A percentile compares a stretch with the other conserved stretches of the same genome.
These are phyloP conservation scores for Zygoascus bituminiphila DNA, from an alignment of 805 yeast genomes.

Conservation along the genomic window DNA sequence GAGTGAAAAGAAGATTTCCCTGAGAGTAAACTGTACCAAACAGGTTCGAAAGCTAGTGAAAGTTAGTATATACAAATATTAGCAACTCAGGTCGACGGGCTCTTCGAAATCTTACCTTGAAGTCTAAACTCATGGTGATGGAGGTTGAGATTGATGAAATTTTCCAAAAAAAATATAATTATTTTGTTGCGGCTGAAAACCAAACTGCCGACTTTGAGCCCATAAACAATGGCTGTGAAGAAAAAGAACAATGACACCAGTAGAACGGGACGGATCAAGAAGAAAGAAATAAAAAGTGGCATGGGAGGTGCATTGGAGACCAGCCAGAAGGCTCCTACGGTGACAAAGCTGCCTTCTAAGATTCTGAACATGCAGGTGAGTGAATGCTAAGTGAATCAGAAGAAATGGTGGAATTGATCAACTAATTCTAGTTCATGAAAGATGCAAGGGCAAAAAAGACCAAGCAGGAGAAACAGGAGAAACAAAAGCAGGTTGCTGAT, in stretches of 20 bases:
- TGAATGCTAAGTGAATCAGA: slow-evolving; percentile 18
- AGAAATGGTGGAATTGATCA: too few species aligned
- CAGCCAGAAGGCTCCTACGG: slow-evolving; percentile 11
- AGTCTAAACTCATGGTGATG: slow-evolving; percentile 70
- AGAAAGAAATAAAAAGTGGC: not conserved
- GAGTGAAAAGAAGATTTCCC: slow-evolving; percentile 81
- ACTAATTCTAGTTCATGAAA: slow-evolving; percentile 24
- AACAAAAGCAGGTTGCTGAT: slow-evolving; percentile 19
- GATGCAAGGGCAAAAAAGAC: slow-evolving; percentile 25
- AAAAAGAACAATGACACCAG: not conserved
- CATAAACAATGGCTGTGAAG: not conserved
- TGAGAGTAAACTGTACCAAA: slow-evolving; percentile 91
- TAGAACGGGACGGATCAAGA: not conserved
- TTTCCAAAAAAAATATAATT: not conserved
- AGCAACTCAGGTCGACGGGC: not conserved
- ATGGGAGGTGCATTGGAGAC: not conserved
- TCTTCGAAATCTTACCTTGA: slow-evolving; percentile 29
- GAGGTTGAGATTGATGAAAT: not conserved
- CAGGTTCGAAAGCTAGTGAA: slow-evolving; percentile 62
- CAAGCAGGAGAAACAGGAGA: slow-evolving; percentile 24
- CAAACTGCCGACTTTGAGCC: not conserved
- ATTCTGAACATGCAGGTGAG: slow-evolving; percentile 81
- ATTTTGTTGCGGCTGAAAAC: slow-evolving; percentile 1
- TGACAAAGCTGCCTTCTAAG: slow-evolving; percentile 47
- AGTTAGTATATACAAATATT: too few species aligned